Percentiles rank a stretch among this genome's conserved stretches.
Evolutionary conservation across 2,329 filamentous ascomycete species (phyloP).

Genomic region (Cladosporium sp.): DNA sequence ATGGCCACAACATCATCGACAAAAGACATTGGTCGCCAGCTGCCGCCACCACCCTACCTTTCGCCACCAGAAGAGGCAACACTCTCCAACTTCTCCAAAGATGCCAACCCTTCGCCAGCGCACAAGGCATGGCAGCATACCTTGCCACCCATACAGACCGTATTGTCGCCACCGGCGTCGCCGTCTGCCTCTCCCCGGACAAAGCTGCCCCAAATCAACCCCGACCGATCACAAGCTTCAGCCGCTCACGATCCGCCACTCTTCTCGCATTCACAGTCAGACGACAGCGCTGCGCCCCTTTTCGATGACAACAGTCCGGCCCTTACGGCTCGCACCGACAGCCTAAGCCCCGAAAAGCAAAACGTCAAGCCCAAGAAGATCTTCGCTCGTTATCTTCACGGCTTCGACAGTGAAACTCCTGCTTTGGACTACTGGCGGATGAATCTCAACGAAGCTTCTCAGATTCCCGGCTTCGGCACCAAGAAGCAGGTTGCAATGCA

Average conservation of each 20-base stretch:
- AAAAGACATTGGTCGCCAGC: conserved; percentile 1
- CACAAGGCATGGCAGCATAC: conserved; percentile 1
- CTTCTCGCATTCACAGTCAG: conserved; percentile 15
- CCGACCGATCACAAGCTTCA: conserved; percentile 10
- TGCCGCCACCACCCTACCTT: conserved; percentile 14
- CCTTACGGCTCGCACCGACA: conserved; percentile 5
- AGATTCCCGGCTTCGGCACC: conserved; percentile 3
- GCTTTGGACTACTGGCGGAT: conserved; percentile 2
- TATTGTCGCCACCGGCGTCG: conserved; percentile 18
- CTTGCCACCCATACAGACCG: conserved; percentile 16
- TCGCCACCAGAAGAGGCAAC: conserved; percentile 15
- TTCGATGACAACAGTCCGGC: conserved; percentile 6
- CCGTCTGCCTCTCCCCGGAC: conserved; percentile 14
- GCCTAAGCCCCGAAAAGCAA: conserved; percentile 2
- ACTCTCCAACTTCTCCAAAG: conserved; percentile 16
- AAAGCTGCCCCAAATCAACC: conserved; percentile 12
- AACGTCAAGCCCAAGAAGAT: not conserved
- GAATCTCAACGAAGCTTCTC: not conserved
- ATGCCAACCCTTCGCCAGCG: conserved; percentile 1
- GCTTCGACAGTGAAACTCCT: not conserved
- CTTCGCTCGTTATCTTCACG: not conserved
- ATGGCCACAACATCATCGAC: not conserved
- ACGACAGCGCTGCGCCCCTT: conserved; percentile 12
- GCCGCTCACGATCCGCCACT: conserved; percentile 15
- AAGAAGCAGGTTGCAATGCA: conserved; percentile 7